Base-by-base conservation (phyloP, 805 yeast genomes). In the Candida patagonica region DNA sequence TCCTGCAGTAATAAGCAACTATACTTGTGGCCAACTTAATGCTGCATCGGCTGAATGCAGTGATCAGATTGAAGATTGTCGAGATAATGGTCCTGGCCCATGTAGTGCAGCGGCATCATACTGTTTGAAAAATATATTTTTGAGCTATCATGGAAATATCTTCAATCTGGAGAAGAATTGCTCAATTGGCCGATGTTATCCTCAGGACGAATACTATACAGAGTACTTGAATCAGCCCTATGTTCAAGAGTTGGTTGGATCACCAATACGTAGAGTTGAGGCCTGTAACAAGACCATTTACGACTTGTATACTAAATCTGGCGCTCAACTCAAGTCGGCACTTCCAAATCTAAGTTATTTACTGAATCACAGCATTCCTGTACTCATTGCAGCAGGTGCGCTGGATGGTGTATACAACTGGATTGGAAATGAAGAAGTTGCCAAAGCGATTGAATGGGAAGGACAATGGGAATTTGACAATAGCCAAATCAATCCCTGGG, bases 321-420 rank as follows among this genome's bases (percentile, higher is more conserved):
- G 95, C 48, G 96, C 89, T 62, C 80, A 86, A 78, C 74, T 81
- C 76, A 76, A 78, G 59, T 94, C 94, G 16, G 84, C 78, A 67
- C 89, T 82, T 56, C 50, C 51, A 15, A 76, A 75, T 41, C 82
- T 89, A 30, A 67, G 78, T 19, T 76, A 74, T 26, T 64, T 85
- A 43, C 70, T 88, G 50, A 85, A 87, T 44, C 59, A 71, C 16
- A 79, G 70, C 7, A 53, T 87, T 40, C 95, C 95, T 2, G 85
- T 86, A 13, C 70, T 88, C 57, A 70, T 88, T 45, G 87, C 86
- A 53, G 95, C 95, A 8, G 96, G 96, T 57, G 95, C 87, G 65
- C 82, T 83, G 61, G 96, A 87, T 62, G 86, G 77, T 61, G 86
- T 86, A 56, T 87, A 95, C 65, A 87, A 88, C 66, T 87, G 96